Evolutionary conservation across 139 green algal species (phyloP).

Genomic region (Volvox africanus): DNA sequence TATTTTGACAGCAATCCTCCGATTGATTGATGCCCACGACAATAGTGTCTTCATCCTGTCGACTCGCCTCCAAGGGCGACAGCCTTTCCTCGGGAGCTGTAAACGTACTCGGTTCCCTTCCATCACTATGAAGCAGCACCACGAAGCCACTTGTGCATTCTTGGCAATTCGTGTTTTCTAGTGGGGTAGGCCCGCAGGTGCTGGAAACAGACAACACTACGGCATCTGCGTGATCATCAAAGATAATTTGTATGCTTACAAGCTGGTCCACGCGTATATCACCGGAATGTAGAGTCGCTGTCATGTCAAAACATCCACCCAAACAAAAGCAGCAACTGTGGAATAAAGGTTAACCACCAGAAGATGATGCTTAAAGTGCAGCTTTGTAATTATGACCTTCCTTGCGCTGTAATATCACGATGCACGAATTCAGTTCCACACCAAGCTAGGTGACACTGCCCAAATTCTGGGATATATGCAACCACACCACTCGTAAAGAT

Average conservation of each 20-base stretch:
- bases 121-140: background rate
- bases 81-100: background rate
- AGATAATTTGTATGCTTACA: background rate
- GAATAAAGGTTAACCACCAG: too few species aligned
- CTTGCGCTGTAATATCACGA: too few species aligned
- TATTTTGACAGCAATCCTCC: background rate
- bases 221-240: background rate
- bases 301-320: background rate
- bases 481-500: too few species aligned
- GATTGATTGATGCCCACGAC: background rate
- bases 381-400: too few species aligned
- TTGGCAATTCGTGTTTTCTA: background rate
- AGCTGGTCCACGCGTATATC: background rate
- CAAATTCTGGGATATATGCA: too few species aligned
- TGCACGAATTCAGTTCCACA: too few species aligned
- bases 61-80: background rate
- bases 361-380: too few species aligned
- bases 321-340: too few species aligned
- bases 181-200: background rate
- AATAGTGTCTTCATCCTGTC: background rate
- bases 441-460: too few species aligned
- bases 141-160: background rate
- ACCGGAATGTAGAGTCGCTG: background rate
- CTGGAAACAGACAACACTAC: slow-evolving; percentile 1
- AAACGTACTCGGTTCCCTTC: background rate